These are phyloP conservation scores for Rhizopogon roseolus DNA, from an alignment of 768 basidiomycete genomes.

Conservation along the genomic window DNA sequence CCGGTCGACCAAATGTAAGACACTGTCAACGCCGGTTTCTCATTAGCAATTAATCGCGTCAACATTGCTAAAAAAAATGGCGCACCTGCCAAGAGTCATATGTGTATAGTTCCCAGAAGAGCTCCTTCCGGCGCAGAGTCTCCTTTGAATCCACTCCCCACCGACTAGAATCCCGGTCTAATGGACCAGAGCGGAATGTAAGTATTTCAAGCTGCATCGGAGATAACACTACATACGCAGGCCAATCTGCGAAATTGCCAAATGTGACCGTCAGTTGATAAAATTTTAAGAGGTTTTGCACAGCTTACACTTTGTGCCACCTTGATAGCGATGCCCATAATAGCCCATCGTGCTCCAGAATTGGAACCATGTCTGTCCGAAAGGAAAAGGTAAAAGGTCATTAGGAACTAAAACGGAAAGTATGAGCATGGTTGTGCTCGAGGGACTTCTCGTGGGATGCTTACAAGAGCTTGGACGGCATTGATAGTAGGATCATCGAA, in stretches of 20 bases:
- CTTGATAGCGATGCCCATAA: slow-evolving; percentile 68
- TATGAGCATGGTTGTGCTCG: slow-evolving; percentile 21
- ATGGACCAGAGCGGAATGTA: slow-evolving; percentile 5
- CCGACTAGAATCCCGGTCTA: slow-evolving; percentile 67
- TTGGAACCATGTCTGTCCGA: slow-evolving; percentile 63
- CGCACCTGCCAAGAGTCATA: slow-evolving; percentile 31
- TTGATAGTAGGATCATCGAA: slow-evolving; percentile 66
- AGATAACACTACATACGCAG: slow-evolving; percentile 45
- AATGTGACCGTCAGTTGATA: slow-evolving; percentile 1
- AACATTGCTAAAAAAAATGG: background rate
- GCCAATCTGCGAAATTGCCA: slow-evolving; percentile 45
- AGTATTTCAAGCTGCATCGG: background rate
- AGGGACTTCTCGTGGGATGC: slow-evolving; percentile 36
- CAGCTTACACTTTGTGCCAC: slow-evolving; percentile 62
- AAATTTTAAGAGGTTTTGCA: slow-evolving; percentile 7
- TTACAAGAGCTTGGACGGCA: slow-evolving; percentile 62
- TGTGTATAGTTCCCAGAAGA: slow-evolving; percentile 59
- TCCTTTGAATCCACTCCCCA: slow-evolving; percentile 57
- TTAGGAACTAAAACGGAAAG: slow-evolving; percentile 48
- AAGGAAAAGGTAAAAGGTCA: slow-evolving; percentile 68
- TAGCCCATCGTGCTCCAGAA: slow-evolving; percentile 61
- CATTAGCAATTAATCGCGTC: slow-evolving; percentile 17
- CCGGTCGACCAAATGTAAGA: slow-evolving; percentile 65
- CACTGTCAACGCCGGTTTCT: slow-evolving; percentile 39
- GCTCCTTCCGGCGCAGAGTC: slow-evolving; percentile 56